phyloP scores from a whole-genome alignment of 1,284 basidiomycete genomes.

The Leccinum subatratum region DNA sequence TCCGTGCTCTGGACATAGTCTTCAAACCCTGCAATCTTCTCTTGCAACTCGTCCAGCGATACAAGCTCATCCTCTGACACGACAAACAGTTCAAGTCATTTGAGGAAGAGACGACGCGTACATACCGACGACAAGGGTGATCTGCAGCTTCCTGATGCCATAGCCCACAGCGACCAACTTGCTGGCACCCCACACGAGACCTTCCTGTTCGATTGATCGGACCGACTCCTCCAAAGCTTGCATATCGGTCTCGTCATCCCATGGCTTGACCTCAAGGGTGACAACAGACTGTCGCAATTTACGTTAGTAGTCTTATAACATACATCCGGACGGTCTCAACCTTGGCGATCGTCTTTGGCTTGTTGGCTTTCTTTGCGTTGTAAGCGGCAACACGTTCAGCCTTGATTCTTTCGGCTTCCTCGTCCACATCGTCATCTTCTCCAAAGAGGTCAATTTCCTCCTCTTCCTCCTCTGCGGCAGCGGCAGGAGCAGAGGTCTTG shows the following conservation, averaged over 20 bases:
- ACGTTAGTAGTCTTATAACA: conserved; percentile 11
- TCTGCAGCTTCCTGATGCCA: conserved; percentile 89
- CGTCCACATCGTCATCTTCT: conserved; percentile 88
- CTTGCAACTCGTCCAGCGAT: conserved; percentile 92
- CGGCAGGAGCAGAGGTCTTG: conserved; percentile 42
- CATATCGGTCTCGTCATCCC: conserved; percentile 99
- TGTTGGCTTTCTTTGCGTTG: conserved; percentile 88
- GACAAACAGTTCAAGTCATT: conserved; percentile 11
- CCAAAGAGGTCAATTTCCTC: conserved; percentile 93
- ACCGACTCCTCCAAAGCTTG: conserved; percentile 77
- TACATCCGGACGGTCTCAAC: conserved; percentile 40
- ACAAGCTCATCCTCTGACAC: conserved; percentile 86
- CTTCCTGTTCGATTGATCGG: conserved; percentile 83
- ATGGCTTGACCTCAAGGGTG: conserved; percentile 96
- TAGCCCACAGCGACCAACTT: conserved; percentile 93
- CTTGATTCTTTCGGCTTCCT: conserved; percentile 92
- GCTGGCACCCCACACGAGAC: conserved; percentile 91
- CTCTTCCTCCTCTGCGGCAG: conserved; percentile 73
- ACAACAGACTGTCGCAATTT: conserved; percentile 70
- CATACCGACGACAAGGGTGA: conserved; percentile 90
- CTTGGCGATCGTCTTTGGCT: conserved; percentile 87
- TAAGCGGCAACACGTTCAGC: conserved; percentile 93
- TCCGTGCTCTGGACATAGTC: conserved; percentile 97
- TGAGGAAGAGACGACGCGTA: conserved; percentile 16
- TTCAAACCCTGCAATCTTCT: conserved; percentile 81